Base-by-base conservation (phyloP, 352 stramenopile genomes). In the Globisporangium viniferum region DNA sequence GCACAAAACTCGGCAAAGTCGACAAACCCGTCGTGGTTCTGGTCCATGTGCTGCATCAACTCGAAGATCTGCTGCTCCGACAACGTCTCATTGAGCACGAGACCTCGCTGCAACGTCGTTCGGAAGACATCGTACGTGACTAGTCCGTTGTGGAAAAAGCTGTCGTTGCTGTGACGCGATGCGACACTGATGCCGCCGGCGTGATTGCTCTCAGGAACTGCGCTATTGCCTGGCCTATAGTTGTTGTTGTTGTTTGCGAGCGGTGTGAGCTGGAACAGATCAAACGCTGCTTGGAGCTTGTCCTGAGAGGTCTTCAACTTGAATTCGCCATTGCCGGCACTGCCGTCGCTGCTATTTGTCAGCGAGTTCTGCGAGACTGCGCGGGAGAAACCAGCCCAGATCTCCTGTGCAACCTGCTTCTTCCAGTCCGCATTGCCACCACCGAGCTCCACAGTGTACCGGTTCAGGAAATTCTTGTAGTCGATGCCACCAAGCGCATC, bases 1-100 rank as follows among this genome's bases (percentile, higher is more conserved):
- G 79, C 80, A 51, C 84, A 85, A 67, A 98, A 98, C 70, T 98
- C 93, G 33, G 91, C 75, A 62, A 96, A 94, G 66, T 95, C 81
- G 10, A 98, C 92, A 22, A 95, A 80, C 2, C 89, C 91, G 60
- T 98, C 92, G 59, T 91, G 80, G 48, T 98, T 95, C 55, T 91
- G 81, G 70, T 98, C 93, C 63, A 98, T 87, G 57, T 94, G 84
- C 64, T 96, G 84, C 93, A 98, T 98, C 27, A 98, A 70, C 68
- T 98, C 93, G 29, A 97, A 97, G 20, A 97, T 94, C 72, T 97
- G 90, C 55, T 95, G 86, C 67, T 95, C 89, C 15, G 88, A 94
- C 5, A 98, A 77, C 0, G 76, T 86, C 27, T 82, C 76, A 1
- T 71, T 66, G 0, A 94, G 72, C 14, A 83, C 76, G 6, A 94